Evolutionary conservation across 1,284 basidiomycete genomes (phyloP), one percentile per base, ranked within the genome.

Genomic region (Prillingera fragicola): DNA sequence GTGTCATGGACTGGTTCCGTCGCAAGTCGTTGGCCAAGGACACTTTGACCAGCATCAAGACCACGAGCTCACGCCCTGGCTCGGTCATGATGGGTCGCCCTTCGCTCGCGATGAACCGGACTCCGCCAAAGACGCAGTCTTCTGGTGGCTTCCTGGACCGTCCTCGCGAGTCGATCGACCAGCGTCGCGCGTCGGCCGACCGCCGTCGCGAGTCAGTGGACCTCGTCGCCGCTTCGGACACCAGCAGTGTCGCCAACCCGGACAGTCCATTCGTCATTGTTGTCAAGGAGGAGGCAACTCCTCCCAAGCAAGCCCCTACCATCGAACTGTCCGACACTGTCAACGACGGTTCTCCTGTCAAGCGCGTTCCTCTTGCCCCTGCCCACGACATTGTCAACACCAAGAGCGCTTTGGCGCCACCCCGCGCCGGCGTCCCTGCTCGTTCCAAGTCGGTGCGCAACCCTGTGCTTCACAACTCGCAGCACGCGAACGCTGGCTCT

Each of bases 1-100:
- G 76, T 41, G 78, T 80, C 47, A 80, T 80, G 77, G 78, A 79
- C 56, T 80, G 78, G 78, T 80, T 80, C 73, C 62, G 78, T 25
- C 73, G 76, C 50, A 77, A 77, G 62, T 75, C 73, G 24, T 61
- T 76, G 4, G 73, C 71, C 21, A 72, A 71, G 43, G 67, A 67
- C 41, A 63, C 68, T 0, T 45, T 66, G 17, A 39, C 43, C 18
- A 52, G 41, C 18, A 45, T 64, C 50, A 58, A 62, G 47, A 43
- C 43, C 2, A 44, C 51, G 14, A 41, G 32, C n/a, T 31, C 36
- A 6, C 51, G 51, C 19, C 54, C 52, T 18, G 59, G 62, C 27
- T 62, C 63, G 8, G 36, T 21, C 3, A 38, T 46, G 12, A 47
- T 37, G 9, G 44, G 43, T 25, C 50, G 43, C 8, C 33, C 35